Evolutionary conservation across 192 early-diverging fungal species (phyloP), one percentile per base, ranked within the genome.

Genomic region (Coemansia sp.): DNA sequence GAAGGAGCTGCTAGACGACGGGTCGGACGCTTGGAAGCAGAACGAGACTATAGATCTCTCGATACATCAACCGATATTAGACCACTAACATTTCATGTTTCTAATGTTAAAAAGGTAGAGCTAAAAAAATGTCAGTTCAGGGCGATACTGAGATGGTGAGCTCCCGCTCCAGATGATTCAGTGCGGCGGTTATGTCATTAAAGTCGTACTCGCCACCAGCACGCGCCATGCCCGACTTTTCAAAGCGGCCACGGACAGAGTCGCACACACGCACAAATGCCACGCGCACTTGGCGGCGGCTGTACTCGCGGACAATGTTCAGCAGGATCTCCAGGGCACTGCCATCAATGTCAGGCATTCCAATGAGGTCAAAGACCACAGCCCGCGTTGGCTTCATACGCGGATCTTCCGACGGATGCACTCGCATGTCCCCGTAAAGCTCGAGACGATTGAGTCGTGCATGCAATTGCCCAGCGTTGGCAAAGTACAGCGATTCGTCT

Each of bases 401-500:
- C 12, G 97, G 93, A 15, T 89, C 89, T 72, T 98, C 95, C 0
- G 94, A 94, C 6, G 98, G 98, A 80, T 99, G 98, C 27, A 95
- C 92, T 12, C 89, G 88, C 85, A 98, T 89, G 70, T 95, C 94
- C 37, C 98, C 96, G 82, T 94, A 94, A 70, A 92, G 84, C 69
- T 99, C 98, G 32, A 98, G 80, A 29, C 98, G 91, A 53, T 94
- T 92, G 36, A 99, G 81, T 15, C 96, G 85, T 62, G 98, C 98
- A 77, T 95, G 94, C 48, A 99, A 85, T 82, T 98, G 95, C 4
- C 96, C 96, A 29, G 92, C 91, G 72, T 99, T 99, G 50, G 96
- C 96, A 87, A 99, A 99, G 76, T 94, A 98, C 51, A 99, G 78
- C 4, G 92, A 92, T 70, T 99, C 98, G 64, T 96, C 93, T 19